Conservation (phyloP, 768 basidiomycete genomes). For the Chalciporus pseudorubinellus region DNA sequence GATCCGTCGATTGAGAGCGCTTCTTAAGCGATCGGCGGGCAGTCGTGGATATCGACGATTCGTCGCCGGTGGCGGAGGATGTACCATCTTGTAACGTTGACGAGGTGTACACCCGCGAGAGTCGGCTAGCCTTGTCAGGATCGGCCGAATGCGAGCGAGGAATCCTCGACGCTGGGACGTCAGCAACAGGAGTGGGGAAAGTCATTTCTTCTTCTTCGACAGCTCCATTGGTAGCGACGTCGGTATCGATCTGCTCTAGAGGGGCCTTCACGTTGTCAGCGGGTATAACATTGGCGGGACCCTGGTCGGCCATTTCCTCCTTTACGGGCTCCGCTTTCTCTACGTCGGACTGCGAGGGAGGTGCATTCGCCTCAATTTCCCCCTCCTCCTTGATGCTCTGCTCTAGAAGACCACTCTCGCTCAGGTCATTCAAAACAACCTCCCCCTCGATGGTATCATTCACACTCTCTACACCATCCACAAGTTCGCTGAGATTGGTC, state of each 20-base stretch:
- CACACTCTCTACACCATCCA: conserved; percentile 32
- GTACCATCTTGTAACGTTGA: conserved; percentile 50
- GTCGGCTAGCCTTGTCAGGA: conserved; percentile 58
- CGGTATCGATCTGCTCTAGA: conserved; percentile 20
- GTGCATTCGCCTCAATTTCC: conserved; percentile 12
- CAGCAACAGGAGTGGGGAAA: conserved; percentile 40
- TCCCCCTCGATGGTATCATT: conserved; percentile 25
- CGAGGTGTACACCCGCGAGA: conserved; percentile 58
- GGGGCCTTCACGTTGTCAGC: conserved; percentile 6
- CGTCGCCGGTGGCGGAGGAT: conserved; percentile 64
- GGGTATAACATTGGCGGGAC: conserved; percentile 11
- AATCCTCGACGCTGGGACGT: conserved; percentile 43
- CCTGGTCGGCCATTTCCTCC: conserved; percentile 25
- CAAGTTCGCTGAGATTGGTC: conserved; percentile 32
- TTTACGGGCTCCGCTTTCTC: conserved; percentile 16
- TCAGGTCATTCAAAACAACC: conserved; percentile 11
- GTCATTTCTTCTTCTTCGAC: conserved; percentile 30
- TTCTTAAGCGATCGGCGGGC: conserved; percentile 50
- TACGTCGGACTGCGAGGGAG: conserved; percentile 2
- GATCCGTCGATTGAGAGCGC: conserved; percentile 48
- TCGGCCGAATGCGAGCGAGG: conserved; percentile 82
- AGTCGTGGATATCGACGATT: conserved; percentile 67
- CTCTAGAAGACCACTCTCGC: conserved; percentile 17
- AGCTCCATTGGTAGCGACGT: conserved; percentile 18
- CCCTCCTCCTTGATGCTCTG: conserved; percentile 28